Conservation (phyloP, 83 land plant genomes). For the Larix sibirica region DNA sequence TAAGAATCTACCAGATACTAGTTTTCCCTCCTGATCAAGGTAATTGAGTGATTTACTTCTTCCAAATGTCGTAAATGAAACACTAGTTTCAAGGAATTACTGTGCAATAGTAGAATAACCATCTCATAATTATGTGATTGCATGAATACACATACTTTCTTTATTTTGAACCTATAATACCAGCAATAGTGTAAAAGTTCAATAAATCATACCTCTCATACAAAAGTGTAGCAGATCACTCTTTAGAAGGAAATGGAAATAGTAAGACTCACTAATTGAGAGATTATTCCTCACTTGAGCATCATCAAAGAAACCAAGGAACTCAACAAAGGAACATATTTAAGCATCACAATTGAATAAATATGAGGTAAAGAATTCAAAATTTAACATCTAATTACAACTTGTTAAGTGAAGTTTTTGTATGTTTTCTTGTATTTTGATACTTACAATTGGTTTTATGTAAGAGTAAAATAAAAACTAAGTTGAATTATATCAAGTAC, state of each 20-base stretch:
- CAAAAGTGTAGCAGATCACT: constrained; percentile 10
- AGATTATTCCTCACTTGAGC: too few relatives aligned
- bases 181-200: constrained; percentile 37
- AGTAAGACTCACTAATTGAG: not conserved
- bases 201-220: constrained; percentile 37
- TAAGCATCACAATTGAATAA: too few relatives aligned
- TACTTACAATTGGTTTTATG: too few relatives aligned
- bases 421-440: too few relatives aligned
- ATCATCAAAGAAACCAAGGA: too few relatives aligned
- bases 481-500: too few relatives aligned
- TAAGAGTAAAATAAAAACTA: too few relatives aligned
- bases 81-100: constrained; percentile 49
- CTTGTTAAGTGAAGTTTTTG: too few relatives aligned
- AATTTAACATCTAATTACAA: too few relatives aligned
- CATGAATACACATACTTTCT: constrained; percentile 73
- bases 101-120: constrained; percentile 89
- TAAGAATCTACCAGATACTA: constrained; percentile 50
- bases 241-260: constrained; percentile 4
- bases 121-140: constrained; percentile 73
- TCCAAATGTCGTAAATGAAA: constrained; percentile 64
- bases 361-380: too few relatives aligned
- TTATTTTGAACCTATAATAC: constrained; percentile 38
- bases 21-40: constrained; percentile 92
- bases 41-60: constrained; percentile 68
- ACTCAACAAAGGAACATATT: too few relatives aligned